Conservation (phyloP, 2,329 filamentous ascomycete species). For the Myotisia sp. region DNA sequence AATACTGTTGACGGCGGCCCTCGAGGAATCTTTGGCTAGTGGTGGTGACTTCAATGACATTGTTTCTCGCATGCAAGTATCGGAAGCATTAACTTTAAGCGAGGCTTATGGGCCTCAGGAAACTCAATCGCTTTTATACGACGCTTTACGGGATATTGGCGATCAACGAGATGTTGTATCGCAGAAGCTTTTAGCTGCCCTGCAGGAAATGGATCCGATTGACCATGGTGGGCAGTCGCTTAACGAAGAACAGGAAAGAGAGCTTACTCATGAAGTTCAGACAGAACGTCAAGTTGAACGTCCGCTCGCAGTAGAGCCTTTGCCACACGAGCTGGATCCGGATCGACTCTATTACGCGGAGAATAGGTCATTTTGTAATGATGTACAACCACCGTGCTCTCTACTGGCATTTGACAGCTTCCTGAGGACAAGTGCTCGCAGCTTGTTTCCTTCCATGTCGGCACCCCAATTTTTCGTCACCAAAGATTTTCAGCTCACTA, state of each 20-base stretch:
- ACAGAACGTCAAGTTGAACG: slow-evolving; percentile 6
- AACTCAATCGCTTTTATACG: background rate
- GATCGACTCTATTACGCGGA: slow-evolving; percentile 2
- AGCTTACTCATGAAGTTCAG: slow-evolving; percentile 39
- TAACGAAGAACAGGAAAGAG: slow-evolving; percentile 45
- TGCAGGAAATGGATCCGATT: background rate
- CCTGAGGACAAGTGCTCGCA: slow-evolving; percentile 11
- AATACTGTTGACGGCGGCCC: too few relatives aligned
- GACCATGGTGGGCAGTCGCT: slow-evolving; percentile 30
- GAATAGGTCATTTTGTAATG: too few relatives aligned
- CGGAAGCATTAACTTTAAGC: slow-evolving; percentile 29
- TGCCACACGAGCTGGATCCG: slow-evolving; percentile 1
- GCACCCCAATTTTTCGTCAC: slow-evolving; percentile 5
- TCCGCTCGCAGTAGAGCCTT: slow-evolving; percentile 2
- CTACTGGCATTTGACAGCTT: background rate
- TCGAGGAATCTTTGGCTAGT: too few relatives aligned
- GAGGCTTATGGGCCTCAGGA: slow-evolving; percentile 17
- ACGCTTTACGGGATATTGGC: too few relatives aligned
- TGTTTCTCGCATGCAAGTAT: slow-evolving; percentile 39
- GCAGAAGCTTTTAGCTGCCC: background rate
- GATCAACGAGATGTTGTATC: background rate
- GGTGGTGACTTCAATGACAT: slow-evolving; percentile 49
- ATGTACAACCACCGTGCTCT: slow-evolving; percentile 1
- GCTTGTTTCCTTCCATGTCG: slow-evolving; percentile 4
- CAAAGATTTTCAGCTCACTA: background rate